A percentile compares a stretch with the other conserved stretches of the same genome.
Conservation (phyloP, 192 early-diverging fungal species). For the Backusella psychrophila region DNA sequence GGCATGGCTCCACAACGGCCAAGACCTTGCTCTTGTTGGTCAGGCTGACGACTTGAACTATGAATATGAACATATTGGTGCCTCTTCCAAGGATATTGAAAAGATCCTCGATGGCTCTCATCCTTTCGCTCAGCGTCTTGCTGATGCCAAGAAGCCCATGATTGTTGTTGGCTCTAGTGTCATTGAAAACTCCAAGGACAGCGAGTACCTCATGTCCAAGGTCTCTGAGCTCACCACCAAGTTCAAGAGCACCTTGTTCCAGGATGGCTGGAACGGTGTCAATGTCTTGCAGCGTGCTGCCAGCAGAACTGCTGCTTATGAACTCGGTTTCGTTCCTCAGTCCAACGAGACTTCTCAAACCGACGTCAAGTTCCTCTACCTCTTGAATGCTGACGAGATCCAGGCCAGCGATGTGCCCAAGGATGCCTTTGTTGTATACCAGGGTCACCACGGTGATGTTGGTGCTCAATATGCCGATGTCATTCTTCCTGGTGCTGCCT, state of each 20-base stretch:
- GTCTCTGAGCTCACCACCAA: conserved; percentile 75
- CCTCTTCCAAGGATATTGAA: conserved; percentile 62
- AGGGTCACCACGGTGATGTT: conserved; percentile 98
- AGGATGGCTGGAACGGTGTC: conserved; percentile 85
- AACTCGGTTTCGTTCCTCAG: conserved; percentile 82
- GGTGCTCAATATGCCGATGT: conserved; percentile 96
- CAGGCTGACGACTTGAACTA: conserved; percentile 79
- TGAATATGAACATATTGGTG: conserved; percentile 86
- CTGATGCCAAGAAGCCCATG: conserved; percentile 87
- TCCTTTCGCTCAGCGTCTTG: conserved; percentile 72
- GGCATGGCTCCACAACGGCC: conserved; percentile 79
- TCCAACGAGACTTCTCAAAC: conserved; percentile 34
- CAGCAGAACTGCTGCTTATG: conserved; percentile 82
- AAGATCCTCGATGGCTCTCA: conserved; percentile 64
- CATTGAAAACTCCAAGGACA: conserved; percentile 67
- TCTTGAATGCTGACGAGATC: conserved; percentile 92
- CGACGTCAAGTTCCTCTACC: conserved; percentile 77
- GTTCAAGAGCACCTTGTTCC: conserved; percentile 66
- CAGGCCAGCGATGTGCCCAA: conserved; percentile 71
- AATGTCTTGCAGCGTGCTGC: conserved; percentile 90
- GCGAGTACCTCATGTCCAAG: conserved; percentile 67
- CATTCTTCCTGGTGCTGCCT: conserved; percentile 92
- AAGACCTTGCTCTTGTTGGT: conserved; percentile 84
- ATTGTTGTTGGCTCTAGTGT: conserved; percentile 86
- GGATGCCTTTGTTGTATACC: conserved; percentile 97